Base-by-base conservation (phyloP, 225 moss, liverwort and hornwort species). In the Neckera pumila region DNA sequence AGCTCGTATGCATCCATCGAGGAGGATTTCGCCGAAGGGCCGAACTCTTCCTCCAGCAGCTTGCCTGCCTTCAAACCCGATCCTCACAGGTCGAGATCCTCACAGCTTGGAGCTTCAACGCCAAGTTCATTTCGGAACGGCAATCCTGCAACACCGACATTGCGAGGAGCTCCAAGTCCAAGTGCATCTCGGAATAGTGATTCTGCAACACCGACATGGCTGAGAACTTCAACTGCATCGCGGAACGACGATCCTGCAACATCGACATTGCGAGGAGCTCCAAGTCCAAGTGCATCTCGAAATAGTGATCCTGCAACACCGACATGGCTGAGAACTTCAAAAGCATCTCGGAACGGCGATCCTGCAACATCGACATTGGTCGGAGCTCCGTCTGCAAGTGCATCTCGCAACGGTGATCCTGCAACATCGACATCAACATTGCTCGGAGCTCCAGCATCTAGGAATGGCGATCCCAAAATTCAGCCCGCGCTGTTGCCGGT, bases 1-100 rank as follows among this genome's bases (percentile, higher is more conserved):
- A 92, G 84, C 79, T 94, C 93, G 4, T 89, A 87, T 60, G 91
- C 87, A 22, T 93, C 93, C 63, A 84, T 89, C 14, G 92, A 87
- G 61, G 89, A 66, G 69, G 88, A 93, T 79, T 92, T 91, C 57
- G 66, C 73, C 21, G 92, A 92, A 69, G 54, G 64, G 33, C 10
- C 57, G 17, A 93, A 69, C 28, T 70, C 88, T 45, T 81, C 79
- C 60, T 85, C 43, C 88, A 84, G 61, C 51, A 61, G 42, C 65
- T 56, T 86, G 23, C 79, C 88, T 65, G 62, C 56, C 31, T 42
- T 53, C 7, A 89, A 63, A 82, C 25, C 78, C 53, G 82, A 69
- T 33, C 43, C 87, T 36, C 30, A 64, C 81, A 81, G 89, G 64
- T 59, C 88, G 62, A 85, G 62, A 85, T 45, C 53, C n/a, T n/a